Percentiles rank a stretch among this genome's conserved stretches.
Evolutionary conservation across 768 basidiomycete genomes (phyloP).

Genomic region (Rhizopogon vesiculosus): DNA sequence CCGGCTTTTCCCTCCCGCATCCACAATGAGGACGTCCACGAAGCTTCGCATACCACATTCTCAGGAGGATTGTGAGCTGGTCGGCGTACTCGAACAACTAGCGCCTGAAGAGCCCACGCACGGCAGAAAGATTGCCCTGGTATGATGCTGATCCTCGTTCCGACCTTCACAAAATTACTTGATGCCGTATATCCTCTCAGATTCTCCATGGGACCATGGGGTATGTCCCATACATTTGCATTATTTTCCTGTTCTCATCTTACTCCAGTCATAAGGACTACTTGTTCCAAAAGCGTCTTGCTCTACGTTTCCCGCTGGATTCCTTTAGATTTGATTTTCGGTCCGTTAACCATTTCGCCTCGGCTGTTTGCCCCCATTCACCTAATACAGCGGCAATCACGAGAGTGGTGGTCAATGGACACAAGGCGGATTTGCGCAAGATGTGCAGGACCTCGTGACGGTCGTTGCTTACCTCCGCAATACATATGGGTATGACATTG

Average conservation of each 20-base stretch:
- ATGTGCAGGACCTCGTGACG: conserved; percentile 59
- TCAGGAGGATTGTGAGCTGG: conserved; percentile 39
- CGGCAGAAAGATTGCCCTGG: conserved; percentile 62
- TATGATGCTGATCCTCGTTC: conserved; percentile 28
- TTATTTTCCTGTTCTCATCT: not conserved
- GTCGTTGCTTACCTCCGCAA: conserved; percentile 60
- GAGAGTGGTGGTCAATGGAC: conserved; percentile 69
- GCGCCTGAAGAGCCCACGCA: conserved; percentile 43
- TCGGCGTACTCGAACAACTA: conserved; percentile 61
- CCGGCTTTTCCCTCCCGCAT: conserved; percentile 6
- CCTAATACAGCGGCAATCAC: conserved; percentile 57
- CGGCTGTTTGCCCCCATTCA: conserved; percentile 3
- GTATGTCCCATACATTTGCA: conserved; percentile 32
- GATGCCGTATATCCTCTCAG: conserved; percentile 33
- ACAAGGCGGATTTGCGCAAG: conserved; percentile 53
- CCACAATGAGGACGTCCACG: conserved; percentile 33
- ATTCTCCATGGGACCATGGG: conserved; percentile 79
- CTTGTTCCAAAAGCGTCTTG: conserved; percentile 72
- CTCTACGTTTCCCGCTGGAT: conserved; percentile 59
- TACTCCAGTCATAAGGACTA: conserved; percentile 76
- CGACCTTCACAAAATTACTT: conserved; percentile 7
- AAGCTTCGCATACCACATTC: conserved; percentile 52
- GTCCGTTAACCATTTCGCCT: conserved; percentile 34
- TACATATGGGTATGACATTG: conserved; percentile 61
- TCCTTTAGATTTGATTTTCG: conserved; percentile 88